These are phyloP conservation scores for Euphorbia pulcherrima DNA, from an alignment of 345 rosid species.

Conservation along the genomic window DNA sequence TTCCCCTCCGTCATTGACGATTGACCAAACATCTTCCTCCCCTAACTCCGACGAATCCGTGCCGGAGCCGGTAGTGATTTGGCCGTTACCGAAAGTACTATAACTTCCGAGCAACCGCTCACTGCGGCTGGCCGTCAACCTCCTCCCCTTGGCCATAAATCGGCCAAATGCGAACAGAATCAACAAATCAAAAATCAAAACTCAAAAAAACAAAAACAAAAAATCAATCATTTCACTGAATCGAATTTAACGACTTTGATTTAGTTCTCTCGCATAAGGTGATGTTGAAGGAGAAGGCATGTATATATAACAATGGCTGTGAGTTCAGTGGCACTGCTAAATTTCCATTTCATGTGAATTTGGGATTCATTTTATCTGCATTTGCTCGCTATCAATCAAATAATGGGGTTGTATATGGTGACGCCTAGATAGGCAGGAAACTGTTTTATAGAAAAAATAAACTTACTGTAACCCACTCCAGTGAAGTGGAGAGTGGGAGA, in stretches of 20 bases:
- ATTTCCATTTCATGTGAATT: slow-evolving; percentile 53
- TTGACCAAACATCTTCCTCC: slow-evolving; percentile 89
- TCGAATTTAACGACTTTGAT: background rate
- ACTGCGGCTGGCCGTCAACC: slow-evolving; percentile 68
- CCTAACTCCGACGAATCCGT: slow-evolving; percentile 46
- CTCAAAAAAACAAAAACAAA: background rate
- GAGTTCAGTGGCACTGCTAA: no score
- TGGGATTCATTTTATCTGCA: slow-evolving; percentile 44
- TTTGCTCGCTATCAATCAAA: slow-evolving; percentile 14
- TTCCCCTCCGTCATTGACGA: slow-evolving; percentile 39
- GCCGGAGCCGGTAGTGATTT: slow-evolving; percentile 11
- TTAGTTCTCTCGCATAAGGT: slow-evolving; percentile 22
- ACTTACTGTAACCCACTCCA: background rate
- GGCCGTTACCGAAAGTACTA: slow-evolving; percentile 23
- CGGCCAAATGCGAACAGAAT: background rate
- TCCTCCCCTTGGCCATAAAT: slow-evolving; percentile 65
- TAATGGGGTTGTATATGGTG: slow-evolving; percentile 10
- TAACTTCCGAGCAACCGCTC: slow-evolving; percentile 57
- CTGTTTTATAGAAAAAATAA: slow-evolving; percentile 1
- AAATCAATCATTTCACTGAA: slow-evolving; percentile 28
- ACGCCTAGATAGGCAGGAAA: slow-evolving; percentile 21
- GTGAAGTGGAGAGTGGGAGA: background rate
- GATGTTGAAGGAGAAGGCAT: slow-evolving; percentile 8
- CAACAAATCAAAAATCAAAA: background rate
- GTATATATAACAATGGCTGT: slow-evolving; percentile 33